Conservation (phyloP, 2,329 filamentous ascomycete genomes). For the Calonectria leucothoes region DNA sequence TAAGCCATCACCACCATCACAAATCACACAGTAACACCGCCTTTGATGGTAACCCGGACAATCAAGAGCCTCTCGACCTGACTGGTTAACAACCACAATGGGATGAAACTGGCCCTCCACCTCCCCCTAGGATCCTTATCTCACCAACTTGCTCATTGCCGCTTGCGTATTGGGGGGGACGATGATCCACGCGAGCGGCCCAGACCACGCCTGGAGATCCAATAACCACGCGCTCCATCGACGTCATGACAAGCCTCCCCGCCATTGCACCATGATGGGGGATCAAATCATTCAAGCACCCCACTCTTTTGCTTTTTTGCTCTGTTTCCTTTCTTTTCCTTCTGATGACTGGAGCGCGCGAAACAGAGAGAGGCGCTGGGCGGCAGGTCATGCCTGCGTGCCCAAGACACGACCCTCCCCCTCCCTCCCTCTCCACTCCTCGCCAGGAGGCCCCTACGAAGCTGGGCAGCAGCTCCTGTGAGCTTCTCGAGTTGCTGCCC, state of each 20-base stretch:
- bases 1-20: not conserved
- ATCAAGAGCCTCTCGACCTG: not conserved
- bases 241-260: slow-evolving; percentile 38
- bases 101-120: not conserved
- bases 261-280: slow-evolving; percentile 6
- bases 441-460: slow-evolving; percentile 1
- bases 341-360: not conserved
- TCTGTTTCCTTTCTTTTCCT: not conserved
- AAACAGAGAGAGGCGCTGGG: not conserved
- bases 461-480: slow-evolving; percentile 1
- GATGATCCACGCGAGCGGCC: not conserved
- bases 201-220: slow-evolving; percentile 7
- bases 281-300: slow-evolving; percentile 33
- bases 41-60: not conserved
- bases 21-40: not conserved
- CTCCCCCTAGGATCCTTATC: not conserved
- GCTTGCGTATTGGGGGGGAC: not conserved
- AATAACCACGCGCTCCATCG: slow-evolving; percentile 28
- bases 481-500: not conserved
- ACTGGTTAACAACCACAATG: not conserved
- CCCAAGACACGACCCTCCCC: not conserved
- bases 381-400: not conserved
- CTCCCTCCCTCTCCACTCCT: not conserved
- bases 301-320: slow-evolving; percentile 32
- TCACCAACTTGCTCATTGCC: not conserved